A percentile compares a stretch with the other conserved stretches of the same genome.
phyloP scores from a whole-genome alignment of 768 basidiomycete species.

The Suillus cothurnatus region DNA sequence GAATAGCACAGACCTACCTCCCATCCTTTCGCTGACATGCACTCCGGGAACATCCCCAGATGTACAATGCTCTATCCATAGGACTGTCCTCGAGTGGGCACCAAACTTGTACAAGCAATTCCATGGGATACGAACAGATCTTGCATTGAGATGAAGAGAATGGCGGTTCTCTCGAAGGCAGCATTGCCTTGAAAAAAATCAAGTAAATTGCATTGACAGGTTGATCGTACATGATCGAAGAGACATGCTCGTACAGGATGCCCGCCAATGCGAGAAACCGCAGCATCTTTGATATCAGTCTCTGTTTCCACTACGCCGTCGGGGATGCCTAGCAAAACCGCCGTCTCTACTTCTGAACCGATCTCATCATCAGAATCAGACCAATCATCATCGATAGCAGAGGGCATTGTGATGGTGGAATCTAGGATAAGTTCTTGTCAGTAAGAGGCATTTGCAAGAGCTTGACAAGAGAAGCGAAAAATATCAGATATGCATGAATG shows the following conservation, averaged over 20 bases:
- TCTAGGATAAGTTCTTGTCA: conserved; percentile 16
- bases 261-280: conserved; percentile 89
- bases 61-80: conserved; percentile 82
- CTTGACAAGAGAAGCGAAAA: background rate
- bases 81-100: conserved; percentile 86
- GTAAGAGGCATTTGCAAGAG: conserved; percentile 3
- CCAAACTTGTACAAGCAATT: conserved; percentile 86
- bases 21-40: conserved; percentile 76
- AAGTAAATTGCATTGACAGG: conserved; percentile 46
- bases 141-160: conserved; percentile 70
- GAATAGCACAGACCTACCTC: conserved; percentile 54
- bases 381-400: conserved; percentile 59
- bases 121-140: conserved; percentile 72
- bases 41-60: conserved; percentile 78
- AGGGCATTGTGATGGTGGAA: conserved; percentile 39
- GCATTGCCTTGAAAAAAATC: conserved; percentile 64
- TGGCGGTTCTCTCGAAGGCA: conserved; percentile 63
- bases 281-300: conserved; percentile 68
- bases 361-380: conserved; percentile 80
- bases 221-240: conserved; percentile 49
- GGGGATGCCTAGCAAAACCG: conserved; percentile 78
- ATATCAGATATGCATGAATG: conserved; percentile 94
- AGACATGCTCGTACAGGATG: conserved; percentile 74
- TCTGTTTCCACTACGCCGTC: conserved; percentile 66
- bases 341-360: conserved; percentile 59